Percentiles rank a stretch among this genome's conserved stretches.
phyloP scores from a whole-genome alignment of 2,329 filamentous ascomycete genomes.

The Periconia macrospinosa region DNA sequence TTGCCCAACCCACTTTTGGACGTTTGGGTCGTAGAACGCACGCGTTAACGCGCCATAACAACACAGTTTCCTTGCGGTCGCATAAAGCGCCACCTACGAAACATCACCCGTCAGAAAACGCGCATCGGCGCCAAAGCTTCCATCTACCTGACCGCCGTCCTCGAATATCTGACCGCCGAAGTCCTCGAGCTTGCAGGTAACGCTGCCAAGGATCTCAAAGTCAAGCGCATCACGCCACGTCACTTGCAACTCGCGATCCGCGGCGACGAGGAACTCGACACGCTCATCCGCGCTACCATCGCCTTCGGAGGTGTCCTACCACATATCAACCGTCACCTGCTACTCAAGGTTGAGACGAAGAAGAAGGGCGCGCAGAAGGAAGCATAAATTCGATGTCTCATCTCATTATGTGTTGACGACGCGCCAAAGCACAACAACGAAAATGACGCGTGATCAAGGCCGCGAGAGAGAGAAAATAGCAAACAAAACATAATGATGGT shows the following conservation, averaged over 20 bases:
- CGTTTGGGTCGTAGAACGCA: constrained; percentile 11
- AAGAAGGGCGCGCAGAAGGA: constrained; percentile 76
- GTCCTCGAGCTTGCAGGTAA: constrained; percentile 98
- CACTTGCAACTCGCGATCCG: constrained; percentile 97
- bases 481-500: neutral
- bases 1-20: constrained; percentile 17
- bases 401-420: neutral
- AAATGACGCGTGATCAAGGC: neutral
- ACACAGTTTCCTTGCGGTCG: constrained; percentile 94
- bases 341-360: constrained; percentile 96
- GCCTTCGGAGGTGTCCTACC: constrained; percentile 97
- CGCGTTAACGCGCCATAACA: constrained; percentile 28
- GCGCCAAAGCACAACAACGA: neutral
- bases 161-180: constrained; percentile 97
- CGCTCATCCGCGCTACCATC: constrained; percentile 94
- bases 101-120: constrained; percentile 99
- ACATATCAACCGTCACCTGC: constrained; percentile 95
- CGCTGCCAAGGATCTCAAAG: constrained; percentile 98
- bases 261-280: constrained; percentile 97
- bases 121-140: constrained; percentile 98
- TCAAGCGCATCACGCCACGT: constrained; percentile 98
- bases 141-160: constrained; percentile 95
- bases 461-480: neutral
- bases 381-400: neutral
- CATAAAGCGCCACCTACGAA: constrained; percentile 99